Evolutionary conservation across 768 basidiomycete species (phyloP), one percentile per base, ranked within the genome.

Genomic region (Tephrocybe sp.): DNA sequence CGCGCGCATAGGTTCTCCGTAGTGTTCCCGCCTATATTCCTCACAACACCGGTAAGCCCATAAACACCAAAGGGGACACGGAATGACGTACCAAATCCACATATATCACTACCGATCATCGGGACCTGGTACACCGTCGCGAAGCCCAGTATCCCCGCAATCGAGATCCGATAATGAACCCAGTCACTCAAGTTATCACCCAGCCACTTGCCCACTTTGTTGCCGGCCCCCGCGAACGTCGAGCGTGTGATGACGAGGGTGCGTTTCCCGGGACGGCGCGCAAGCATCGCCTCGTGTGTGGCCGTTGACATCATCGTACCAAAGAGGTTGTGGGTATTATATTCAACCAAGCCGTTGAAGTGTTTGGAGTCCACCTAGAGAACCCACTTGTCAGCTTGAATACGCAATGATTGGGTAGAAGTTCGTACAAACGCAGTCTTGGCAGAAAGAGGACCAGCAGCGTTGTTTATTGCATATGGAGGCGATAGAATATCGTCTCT

Each of bases 51-150:
- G 22, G 22, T 15, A 18, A 27, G 22, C 6, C 18, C 8, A 21
- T 15, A 6, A 26, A 40, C 24, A 19, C 15, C n/a, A 39, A 36
- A 16, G 7, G 16, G 15, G 18, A n/a, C n/a, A n/a, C 39, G 30
- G 19, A 25, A 9, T 2, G 3, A 60, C 78, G 13, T 54, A 80
- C 80, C 76, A 63, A 76, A 86, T 2, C 84, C 86, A 58, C 83
- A 87, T 48, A 86, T 83, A 64, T 92, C 89, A 40, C 79, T 78
- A 2, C 88, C 88, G 27, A 88, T 80, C 86, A 90, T 86, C 0
- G 88, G 88, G 1, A 87, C 65, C 55, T 86, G 83, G 59, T 77
- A 87, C 13, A 88, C 64, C 1, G 73, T 69, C 5, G 84, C 80
- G 67, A 87, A 82, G n/a, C 77, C 79, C 22, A 87, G 68, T 69